Evolutionary conservation across 2,329 filamentous ascomycete genomes (phyloP), one percentile per base, ranked within the genome.

Genomic region (Penicillium crustosum): DNA sequence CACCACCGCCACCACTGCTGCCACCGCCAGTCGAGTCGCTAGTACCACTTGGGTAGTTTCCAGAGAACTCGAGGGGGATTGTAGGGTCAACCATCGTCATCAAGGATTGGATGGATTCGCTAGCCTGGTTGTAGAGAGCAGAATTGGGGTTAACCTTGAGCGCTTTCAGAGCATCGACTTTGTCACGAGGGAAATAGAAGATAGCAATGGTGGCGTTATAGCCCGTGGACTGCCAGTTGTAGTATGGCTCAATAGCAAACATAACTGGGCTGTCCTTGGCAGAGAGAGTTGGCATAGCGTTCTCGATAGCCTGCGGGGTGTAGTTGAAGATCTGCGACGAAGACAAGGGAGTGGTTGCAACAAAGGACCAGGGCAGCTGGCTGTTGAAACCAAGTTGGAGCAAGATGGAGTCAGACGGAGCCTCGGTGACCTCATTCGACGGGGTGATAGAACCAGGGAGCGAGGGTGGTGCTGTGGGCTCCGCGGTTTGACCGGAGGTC

Each of bases 371-470:
- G 78, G 95, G 93, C 66, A 96, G 82, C 1, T 85, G 83, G 69
- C 86, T 89, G 52, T 85, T 79, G 82, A 97, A 97, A 35, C 90
- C 94, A 61, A 97, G 83, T 72, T 96, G 91, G 65, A 96, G 88
- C 66, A 90, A 76, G 4, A 85, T 86, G 0, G 84, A 86, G 65
- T 90, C 89, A 4, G 81, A 76, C 0, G 90, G 89, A 19, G 81
- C 73, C 5, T 77, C 59, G 21, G 81, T 79, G 49, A 83, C 81
- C 31, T 83, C 83, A 55, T 83, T 81, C 41, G 86, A 83, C 9
- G 91, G 91, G 29, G 87, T 84, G 63, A 97, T 93, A 43, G 90
- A 83, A 68, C 85, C 86, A 21, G 92, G 92, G 58, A 95, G 81
- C 36, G 81, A 79, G 0, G 85, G 83, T 0, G 90, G 83, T 0